Percentiles rank a stretch among this genome's conserved stretches.
Evolutionary conservation across 169 alveolate genomes (phyloP).

Genomic region (Pseudocohnilembus persalinus): DNA sequence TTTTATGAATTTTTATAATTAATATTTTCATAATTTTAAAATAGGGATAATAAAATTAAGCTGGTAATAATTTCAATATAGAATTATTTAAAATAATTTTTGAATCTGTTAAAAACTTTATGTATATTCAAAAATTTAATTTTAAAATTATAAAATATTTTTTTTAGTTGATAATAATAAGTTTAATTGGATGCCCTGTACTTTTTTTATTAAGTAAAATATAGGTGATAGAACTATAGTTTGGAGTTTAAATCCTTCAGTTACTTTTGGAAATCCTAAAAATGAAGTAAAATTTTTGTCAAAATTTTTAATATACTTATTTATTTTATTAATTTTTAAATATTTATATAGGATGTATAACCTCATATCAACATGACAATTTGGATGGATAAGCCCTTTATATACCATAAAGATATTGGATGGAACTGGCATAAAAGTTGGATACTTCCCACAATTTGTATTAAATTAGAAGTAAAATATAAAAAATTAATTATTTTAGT

Average conservation of each 20-base stretch:
- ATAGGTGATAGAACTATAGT: constrained; percentile 19
- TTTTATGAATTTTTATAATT: too few relatives aligned
- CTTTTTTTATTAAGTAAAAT: constrained; percentile 1
- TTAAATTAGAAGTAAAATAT: constrained; percentile 44
- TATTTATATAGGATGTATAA: neutral
- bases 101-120: neutral
- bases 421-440: constrained; percentile 72
- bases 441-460: constrained; percentile 59
- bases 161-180: neutral
- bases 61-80: too few relatives aligned
- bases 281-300: neutral
- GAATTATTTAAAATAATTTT: too few relatives aligned
- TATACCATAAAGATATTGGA: constrained; percentile 30
- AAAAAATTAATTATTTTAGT: neutral
- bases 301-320: neutral
- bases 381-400: constrained; percentile 49
- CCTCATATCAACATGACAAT: constrained; percentile 43
- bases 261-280: constrained; percentile 21
- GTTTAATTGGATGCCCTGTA: constrained; percentile 15
- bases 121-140: neutral
- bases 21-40: too few relatives aligned
- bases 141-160: too few relatives aligned
- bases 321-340: neutral
- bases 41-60: too few relatives aligned
- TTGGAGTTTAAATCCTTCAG: constrained; percentile 8